Evolutionary conservation across 768 basidiomycete genomes (phyloP).

Genomic region (Galerina sulciceps): DNA sequence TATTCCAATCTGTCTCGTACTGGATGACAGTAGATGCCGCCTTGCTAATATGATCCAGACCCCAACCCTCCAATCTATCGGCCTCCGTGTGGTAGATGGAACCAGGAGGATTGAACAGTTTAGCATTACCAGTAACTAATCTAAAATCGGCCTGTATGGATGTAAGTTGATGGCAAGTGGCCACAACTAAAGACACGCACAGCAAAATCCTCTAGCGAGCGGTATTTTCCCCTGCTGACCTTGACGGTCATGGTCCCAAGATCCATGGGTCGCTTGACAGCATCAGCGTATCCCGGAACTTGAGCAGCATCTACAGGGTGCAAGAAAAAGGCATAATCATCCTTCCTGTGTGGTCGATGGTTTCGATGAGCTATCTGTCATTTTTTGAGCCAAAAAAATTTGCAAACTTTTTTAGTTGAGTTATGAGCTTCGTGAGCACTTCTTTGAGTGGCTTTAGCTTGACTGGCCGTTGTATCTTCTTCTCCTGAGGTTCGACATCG

Average conservation of each 20-base stretch:
- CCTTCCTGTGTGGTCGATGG: conserved; percentile 55
- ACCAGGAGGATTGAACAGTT: conserved; percentile 75
- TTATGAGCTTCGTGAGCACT: conserved; percentile 67
- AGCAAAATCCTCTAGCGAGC: conserved; percentile 78
- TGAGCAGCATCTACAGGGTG: conserved; percentile 63
- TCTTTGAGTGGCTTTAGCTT: conserved; percentile 84
- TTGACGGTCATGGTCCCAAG: conserved; percentile 85
- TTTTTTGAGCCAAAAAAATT: neutral
- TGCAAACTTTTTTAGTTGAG: conserved; percentile 75
- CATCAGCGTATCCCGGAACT: conserved; percentile 66
- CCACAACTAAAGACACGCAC: conserved; percentile 42
- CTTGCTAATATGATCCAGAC: conserved; percentile 73
- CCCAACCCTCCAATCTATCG: conserved; percentile 70
- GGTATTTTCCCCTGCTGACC: conserved; percentile 76
- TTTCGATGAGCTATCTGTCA: conserved; percentile 6
- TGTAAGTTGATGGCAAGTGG: conserved; percentile 3
- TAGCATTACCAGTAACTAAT: conserved; percentile 76
- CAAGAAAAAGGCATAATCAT: conserved; percentile 86
- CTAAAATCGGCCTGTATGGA: conserved; percentile 64
- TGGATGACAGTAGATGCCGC: conserved; percentile 77
- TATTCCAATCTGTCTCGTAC: conserved; percentile 84
- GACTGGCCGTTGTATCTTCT: conserved; percentile 55
- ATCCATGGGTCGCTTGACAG: conserved; percentile 90
- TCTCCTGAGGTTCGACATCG: conserved; percentile 41
- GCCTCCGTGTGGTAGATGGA: conserved; percentile 79